These are phyloP conservation scores for Fraxinus dipetala DNA, from an alignment of 305 asterid genomes.

Conservation along the genomic window DNA sequence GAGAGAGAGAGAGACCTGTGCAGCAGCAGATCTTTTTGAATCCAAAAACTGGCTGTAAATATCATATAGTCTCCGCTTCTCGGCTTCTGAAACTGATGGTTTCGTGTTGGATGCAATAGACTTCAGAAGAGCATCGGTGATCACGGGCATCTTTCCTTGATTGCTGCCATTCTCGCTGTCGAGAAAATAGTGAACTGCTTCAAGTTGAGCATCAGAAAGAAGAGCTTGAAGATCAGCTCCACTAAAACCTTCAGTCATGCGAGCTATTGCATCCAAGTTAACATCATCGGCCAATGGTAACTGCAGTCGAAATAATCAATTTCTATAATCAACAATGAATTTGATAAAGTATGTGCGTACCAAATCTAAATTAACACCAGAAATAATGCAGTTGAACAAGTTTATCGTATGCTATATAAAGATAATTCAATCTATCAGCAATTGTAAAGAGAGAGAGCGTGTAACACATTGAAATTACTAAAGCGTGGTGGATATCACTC, in stretches of 20 bases:
- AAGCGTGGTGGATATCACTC: neutral
- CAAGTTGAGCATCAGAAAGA: conserved; percentile 87
- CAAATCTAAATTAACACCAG: neutral
- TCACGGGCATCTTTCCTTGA: conserved; percentile 58
- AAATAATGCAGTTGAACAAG: neutral
- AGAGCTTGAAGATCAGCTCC: conserved; percentile 99
- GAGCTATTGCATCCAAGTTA: conserved; percentile 57
- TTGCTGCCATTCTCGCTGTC: conserved; percentile 39
- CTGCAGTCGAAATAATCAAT: conserved; percentile 34
- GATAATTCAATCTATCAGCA: neutral
- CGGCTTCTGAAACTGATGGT: conserved; percentile 80
- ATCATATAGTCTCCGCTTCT: conserved; percentile 64
- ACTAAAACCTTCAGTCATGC: conserved; percentile 79
- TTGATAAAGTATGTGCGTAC: neutral
- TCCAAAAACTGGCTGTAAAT: conserved; percentile 85
- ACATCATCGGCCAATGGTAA: conserved; percentile 74
- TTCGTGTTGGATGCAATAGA: conserved; percentile 68
- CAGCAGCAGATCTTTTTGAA: conserved; percentile 64
- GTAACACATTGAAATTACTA: neutral
- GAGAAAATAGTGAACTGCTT: conserved; percentile 73
- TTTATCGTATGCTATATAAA: neutral
- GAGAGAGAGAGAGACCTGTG: conserved; percentile 57
- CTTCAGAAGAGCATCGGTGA: conserved; percentile 54
- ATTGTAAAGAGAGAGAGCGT: neutral
- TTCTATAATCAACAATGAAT: neutral